Evolutionary conservation across 352 stramenopile genomes (phyloP).

Genomic region (Globisporangium takayamanum): DNA sequence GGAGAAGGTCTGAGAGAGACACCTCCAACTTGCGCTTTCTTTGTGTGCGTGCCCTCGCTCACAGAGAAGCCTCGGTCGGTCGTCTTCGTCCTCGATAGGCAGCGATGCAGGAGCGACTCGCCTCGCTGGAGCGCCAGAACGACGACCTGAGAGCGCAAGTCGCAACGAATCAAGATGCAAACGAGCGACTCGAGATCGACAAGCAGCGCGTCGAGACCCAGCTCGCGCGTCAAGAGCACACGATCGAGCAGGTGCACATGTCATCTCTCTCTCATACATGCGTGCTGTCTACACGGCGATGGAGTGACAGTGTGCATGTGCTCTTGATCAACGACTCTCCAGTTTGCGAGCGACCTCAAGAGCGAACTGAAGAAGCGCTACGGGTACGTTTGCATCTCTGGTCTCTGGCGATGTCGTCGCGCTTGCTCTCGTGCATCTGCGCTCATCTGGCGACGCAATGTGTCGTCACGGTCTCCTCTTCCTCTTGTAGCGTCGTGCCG

Average conservation of each 20-base stretch:
- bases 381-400: constrained; percentile 25
- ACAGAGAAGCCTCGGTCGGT: not conserved
- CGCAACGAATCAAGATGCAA: constrained; percentile 14
- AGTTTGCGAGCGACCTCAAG: constrained; percentile 52
- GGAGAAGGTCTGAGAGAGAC: constrained; percentile 22
- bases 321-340: not conserved
- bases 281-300: no score
- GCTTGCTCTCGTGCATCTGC: not conserved
- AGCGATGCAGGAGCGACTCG: constrained; percentile 17
- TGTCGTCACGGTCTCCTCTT: not conserved
- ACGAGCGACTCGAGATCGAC: constrained; percentile 5
- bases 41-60: not conserved
- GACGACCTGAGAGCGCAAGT: constrained; percentile 15
- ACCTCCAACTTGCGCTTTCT: not conserved
- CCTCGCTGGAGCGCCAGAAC: constrained; percentile 22
- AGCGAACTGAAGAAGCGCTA: constrained; percentile 48
- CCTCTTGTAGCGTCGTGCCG: constrained; percentile 29
- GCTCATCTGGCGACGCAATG: not conserved
- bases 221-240: not conserved
- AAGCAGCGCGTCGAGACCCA: constrained; percentile 2
- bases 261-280: not conserved
- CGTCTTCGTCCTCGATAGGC: constrained; percentile 9
- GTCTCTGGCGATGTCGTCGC: no score
- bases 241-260: constrained; percentile 10
- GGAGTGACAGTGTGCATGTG: not conserved